Base-by-base conservation (phyloP, 495 filamentous ascomycete species). In the Penicillium diatomitis region DNA sequence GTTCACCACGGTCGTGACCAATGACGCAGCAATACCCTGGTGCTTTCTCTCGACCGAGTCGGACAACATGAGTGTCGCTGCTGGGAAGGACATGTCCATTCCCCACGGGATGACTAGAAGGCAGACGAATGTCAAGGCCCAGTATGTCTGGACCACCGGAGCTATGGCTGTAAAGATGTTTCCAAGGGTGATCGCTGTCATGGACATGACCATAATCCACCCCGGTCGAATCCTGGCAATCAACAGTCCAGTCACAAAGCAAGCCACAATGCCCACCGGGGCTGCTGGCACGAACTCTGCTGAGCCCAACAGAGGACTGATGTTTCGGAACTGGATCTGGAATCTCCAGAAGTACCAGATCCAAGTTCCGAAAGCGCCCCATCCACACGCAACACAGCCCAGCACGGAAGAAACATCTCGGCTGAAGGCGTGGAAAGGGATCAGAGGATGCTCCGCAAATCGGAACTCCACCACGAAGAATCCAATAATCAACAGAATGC, bases 11-110 rank as follows among this genome's bases (percentile, higher is more conserved):
- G 81, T 85, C 29, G 68, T 79, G 20, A 85, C 73, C 10, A 88
- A 55, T 10, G 68, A 74, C 0, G 80, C 79, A 4, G 76, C 78
- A 11, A 73, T 49, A 12, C 71, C 71, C 45, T 73, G 70, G 43
- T 71, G 60, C 36, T 70, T 52, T 10, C 48, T 39, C 6, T 57
- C 44, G 32, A 72, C 57, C 0, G 55, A 44, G 28, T 65, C 54
- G 27, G 47, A 53, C 20, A 69, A 32, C 32, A 65, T 56, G 6
- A 65, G 39, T 7, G 57, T 63, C 5, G 47, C 60, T 4, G 62
- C 71, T 1, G 80, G 80, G 53, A 85, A 84, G 0, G 65, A 71
- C 58, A 82, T 76, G 55, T 86, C 80, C 73, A 83, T 84, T 1
- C 78, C 83, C 42, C 71, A 79, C 0, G 79, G 75, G 47, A 79